Conservation (phyloP, 108 stramenopile species). For the Nitzschia sp. region DNA sequence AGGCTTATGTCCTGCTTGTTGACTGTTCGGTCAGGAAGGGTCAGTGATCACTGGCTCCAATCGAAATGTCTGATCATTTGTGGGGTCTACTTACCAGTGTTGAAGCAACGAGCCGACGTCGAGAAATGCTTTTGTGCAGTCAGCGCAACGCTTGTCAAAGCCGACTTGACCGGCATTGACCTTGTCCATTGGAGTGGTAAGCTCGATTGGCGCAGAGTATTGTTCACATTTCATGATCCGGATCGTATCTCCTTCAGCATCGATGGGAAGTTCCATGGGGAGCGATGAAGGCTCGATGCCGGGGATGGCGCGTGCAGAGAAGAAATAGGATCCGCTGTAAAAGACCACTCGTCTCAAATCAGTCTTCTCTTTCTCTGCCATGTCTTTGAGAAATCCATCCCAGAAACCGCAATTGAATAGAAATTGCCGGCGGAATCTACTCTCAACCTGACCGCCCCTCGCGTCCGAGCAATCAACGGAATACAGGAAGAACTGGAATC, state of each 20-base stretch:
- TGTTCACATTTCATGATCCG: constrained; percentile 26
- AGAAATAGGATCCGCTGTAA: constrained; percentile 47
- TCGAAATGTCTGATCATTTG: no score
- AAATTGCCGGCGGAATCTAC: constrained; percentile 34
- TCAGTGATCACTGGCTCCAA: no score
- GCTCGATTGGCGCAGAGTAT: constrained; percentile 34
- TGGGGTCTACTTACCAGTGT: constrained; percentile 46
- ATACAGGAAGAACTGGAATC: constrained; percentile 53
- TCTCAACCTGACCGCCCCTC: constrained; percentile 44
- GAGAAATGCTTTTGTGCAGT: constrained; percentile 45
- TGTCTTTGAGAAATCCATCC: constrained; percentile 38
- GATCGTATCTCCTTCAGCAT: constrained; percentile 50
- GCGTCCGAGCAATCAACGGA: constrained; percentile 27
- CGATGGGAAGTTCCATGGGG: constrained; percentile 30
- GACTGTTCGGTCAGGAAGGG: constrained; percentile 7
- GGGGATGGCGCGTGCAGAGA: constrained; percentile 44
- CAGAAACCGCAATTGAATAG: constrained; percentile 51
- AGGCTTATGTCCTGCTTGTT: constrained; percentile 46
- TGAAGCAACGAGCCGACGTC: constrained; percentile 37
- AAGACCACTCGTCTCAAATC: constrained; percentile 39
- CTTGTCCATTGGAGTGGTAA: background rate
- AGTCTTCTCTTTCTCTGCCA: constrained; percentile 29
- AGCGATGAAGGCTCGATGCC: constrained; percentile 31
- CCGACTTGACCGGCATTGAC: constrained; percentile 18
- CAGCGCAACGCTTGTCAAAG: constrained; percentile 42